These are phyloP conservation scores for Meyerozyma guilliermondii DNA, from an alignment of 1,139 yeast genomes.

Conservation along the genomic window DNA sequence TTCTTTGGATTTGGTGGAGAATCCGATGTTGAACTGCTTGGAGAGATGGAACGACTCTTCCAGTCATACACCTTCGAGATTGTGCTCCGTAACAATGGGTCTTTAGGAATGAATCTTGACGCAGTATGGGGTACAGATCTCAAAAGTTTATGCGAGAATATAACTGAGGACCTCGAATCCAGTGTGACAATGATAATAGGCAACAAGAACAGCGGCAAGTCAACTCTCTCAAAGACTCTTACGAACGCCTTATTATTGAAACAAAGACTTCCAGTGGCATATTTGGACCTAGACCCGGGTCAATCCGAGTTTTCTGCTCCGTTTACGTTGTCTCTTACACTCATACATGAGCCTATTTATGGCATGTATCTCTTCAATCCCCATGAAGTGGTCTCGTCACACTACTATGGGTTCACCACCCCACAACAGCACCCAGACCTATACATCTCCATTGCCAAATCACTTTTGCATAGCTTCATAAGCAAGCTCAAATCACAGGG, in stretches of 20 bases:
- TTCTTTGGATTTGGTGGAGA: constrained; percentile 22
- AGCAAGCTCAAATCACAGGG: constrained; percentile 21
- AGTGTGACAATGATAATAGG: constrained; percentile 31
- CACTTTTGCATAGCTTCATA: constrained; percentile 34
- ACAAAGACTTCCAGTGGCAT: constrained; percentile 22
- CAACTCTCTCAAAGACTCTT: constrained; percentile 60
- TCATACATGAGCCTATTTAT: constrained; percentile 16
- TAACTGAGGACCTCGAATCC: constrained; percentile 9
- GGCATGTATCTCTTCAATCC: constrained; percentile 17
- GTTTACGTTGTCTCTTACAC: constrained; percentile 54
- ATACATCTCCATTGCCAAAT: constrained; percentile 44
- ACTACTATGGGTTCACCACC: constrained; percentile 64
- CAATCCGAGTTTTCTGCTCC: constrained; percentile 80
- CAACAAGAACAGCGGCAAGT: constrained; percentile 76
- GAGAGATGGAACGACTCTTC: constrained; percentile 10
- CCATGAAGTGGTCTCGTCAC: constrained; percentile 21
- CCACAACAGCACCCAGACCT: constrained; percentile 66
- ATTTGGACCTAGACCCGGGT: constrained; percentile 86
- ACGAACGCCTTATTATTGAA: constrained; percentile 36
- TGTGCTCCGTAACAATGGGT: constrained; percentile 23
- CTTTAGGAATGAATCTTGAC: constrained; percentile 20
- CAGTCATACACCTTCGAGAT: constrained; percentile 32
- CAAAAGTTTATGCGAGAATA: constrained; percentile 4
- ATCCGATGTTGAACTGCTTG: constrained; percentile 6
- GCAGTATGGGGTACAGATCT: constrained; percentile 15